Conservation (phyloP, 2,329 filamentous ascomycete species). For the Fusarium buharicum region DNA sequence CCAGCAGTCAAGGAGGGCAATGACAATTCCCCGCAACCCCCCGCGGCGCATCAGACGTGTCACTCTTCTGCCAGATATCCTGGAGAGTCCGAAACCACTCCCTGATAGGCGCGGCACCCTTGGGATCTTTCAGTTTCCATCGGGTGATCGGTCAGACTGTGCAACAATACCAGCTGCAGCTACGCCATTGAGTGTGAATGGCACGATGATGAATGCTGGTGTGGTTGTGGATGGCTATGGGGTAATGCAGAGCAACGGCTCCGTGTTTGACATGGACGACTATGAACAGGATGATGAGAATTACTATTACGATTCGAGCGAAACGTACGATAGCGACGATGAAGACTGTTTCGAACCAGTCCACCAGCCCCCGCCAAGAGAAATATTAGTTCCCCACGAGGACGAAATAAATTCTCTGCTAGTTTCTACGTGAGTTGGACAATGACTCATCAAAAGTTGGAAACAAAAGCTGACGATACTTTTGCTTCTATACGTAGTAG, state of each 20-base stretch:
- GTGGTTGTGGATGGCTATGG: conserved; percentile 1
- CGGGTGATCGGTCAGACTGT: conserved; percentile 71
- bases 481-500: neutral
- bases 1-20: conserved; percentile 59
- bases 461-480: conserved; percentile 9
- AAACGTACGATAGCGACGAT: conserved; percentile 49
- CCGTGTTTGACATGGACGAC: conserved; percentile 66
- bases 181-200: conserved; percentile 59
- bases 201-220: conserved; percentile 56
- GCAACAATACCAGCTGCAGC: conserved; percentile 57
- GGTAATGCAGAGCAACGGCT: conserved; percentile 53
- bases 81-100: conserved; percentile 70
- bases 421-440: conserved; percentile 26
- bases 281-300: conserved; percentile 64
- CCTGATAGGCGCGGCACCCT: conserved; percentile 68
- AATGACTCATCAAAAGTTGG: neutral
- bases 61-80: conserved; percentile 70
- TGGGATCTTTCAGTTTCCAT: conserved; percentile 73
- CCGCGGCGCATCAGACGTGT: conserved; percentile 65
- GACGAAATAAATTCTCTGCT: conserved; percentile 16
- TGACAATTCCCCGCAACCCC: conserved; percentile 61
- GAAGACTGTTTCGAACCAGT: conserved; percentile 69
- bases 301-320: conserved; percentile 47
- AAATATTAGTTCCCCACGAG: conserved; percentile 36
- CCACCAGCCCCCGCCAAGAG: conserved; percentile 50